Evolutionary conservation across 106 monocot species (phyloP), one percentile per base, ranked within the genome.

Genomic region (Apostasia shenzhenica): DNA sequence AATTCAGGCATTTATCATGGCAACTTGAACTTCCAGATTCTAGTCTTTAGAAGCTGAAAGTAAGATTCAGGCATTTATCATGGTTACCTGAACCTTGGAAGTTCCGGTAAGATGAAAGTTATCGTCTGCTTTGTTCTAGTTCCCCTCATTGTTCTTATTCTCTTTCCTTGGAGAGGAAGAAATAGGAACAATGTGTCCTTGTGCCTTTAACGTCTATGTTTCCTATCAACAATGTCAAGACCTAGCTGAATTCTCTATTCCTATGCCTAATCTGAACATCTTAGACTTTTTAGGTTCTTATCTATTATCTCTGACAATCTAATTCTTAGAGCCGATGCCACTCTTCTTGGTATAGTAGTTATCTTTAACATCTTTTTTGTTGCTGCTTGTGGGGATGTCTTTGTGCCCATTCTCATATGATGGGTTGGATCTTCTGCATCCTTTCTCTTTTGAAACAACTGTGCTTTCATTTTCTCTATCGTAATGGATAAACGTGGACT

Each of bases 1-100:
- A 75, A 91, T 95, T 59, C 88, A 89, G 80, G 95, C 95, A 48
- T 95, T 95, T 76, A 88, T 95, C 60, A 86, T 95, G 88, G 65
- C 95, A 42, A 84, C 91, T 41, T 95, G 76, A 89, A 26, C 48
- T 14, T 65, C 48, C 47, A 5, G 26, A 3, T 26, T 65, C 8
- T 26, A 37, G 26, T 65, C 44, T 65, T 65, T 65, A 48, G 49
- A 65, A 1, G 48, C 48, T 26, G 65, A 65, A 48, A 48, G 13
- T 65, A 14, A 65, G 14, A 10, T 14, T 63, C 45, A 13, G 62
- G 43, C 48, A 14, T 48, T 14, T 65, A 48, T 48, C 3, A 12
- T 48, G 47, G 65, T 37, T 7, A 26, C 26, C 26, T 26, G 26
- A 26, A 26, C 26, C 26, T 26, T 26, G 26, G 26, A 26, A 26